These are phyloP conservation scores for Ricinus communis DNA, from an alignment of 345 rosid genomes.

Conservation along the genomic window DNA sequence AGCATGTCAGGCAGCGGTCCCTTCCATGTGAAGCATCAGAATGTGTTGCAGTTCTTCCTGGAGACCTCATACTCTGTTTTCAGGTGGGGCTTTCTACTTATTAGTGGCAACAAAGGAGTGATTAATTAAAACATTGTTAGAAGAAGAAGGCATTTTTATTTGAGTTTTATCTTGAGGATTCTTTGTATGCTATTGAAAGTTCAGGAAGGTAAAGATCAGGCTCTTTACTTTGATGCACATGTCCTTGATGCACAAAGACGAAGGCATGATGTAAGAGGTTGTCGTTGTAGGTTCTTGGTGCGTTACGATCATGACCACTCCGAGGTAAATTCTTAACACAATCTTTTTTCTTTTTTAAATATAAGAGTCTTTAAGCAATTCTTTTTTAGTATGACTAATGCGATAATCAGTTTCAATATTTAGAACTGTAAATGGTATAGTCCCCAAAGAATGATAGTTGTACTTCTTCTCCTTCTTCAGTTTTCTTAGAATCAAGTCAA, in stretches of 20 bases:
- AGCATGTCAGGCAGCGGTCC: conserved; percentile 83
- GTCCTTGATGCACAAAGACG: conserved; percentile 98
- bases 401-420: background rate
- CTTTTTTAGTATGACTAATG: background rate
- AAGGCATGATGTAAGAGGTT: conserved; percentile 97
- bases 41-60: conserved; percentile 98
- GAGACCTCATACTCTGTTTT: conserved; percentile 96
- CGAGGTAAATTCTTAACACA: conserved; percentile 52
- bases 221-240: conserved; percentile 92
- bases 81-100: conserved; percentile 53
- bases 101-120: background rate
- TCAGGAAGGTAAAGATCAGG: conserved; percentile 99
- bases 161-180: conserved; percentile 10
- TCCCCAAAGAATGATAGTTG: background rate
- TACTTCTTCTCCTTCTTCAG: background rate
- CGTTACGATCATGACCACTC: conserved; percentile 95
- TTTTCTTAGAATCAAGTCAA: background rate
- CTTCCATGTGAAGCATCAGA: conserved; percentile 99
- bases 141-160: background rate
- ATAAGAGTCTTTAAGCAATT: background rate
- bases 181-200: conserved; percentile 12
- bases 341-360: no score
- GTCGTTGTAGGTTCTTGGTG: conserved; percentile 96
- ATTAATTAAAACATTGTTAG: conserved; percentile 1
- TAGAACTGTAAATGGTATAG: background rate